These are phyloP conservation scores for Pythium utonaiense DNA, from an alignment of 352 stramenopile species.

Conservation along the genomic window DNA sequence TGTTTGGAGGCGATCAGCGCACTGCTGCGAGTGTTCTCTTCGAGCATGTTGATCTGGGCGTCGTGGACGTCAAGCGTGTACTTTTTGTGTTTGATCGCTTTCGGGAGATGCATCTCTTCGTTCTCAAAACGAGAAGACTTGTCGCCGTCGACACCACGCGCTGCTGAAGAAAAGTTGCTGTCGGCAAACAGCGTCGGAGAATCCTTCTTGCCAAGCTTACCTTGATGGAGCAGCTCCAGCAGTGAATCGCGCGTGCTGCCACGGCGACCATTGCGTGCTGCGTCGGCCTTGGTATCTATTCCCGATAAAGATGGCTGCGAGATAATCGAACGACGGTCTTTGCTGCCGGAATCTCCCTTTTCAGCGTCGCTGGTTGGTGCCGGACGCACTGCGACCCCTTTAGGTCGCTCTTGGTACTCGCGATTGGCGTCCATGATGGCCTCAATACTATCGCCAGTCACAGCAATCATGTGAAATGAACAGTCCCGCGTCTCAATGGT, in stretches of 20 bases:
- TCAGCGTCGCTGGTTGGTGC: neutral
- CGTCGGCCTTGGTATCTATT: neutral
- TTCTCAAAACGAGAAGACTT: conserved; percentile 3
- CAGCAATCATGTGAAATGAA: conserved; percentile 66
- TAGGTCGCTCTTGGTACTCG: conserved; percentile 9
- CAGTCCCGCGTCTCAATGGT: conserved; percentile 71
- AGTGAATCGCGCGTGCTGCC: conserved; percentile 59
- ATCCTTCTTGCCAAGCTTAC: conserved; percentile 55
- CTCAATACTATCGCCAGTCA: conserved; percentile 48
- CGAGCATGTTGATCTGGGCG: conserved; percentile 73
- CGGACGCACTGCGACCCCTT: neutral
- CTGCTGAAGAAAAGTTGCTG: conserved; percentile 7
- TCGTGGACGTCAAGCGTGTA: conserved; percentile 80
- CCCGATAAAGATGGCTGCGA: neutral
- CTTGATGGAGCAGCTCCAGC: conserved; percentile 69
- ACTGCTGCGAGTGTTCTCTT: conserved; percentile 62
- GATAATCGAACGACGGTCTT: neutral
- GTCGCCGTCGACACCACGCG: conserved; percentile 6
- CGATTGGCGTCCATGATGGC: conserved; percentile 37
- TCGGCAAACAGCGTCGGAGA: conserved; percentile 9
- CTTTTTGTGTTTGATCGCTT: conserved; percentile 51
- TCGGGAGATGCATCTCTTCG: conserved; percentile 23
- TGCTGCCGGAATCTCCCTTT: neutral
- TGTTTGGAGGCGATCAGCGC: conserved; percentile 69
- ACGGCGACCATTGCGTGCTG: conserved; percentile 14